These are phyloP conservation scores for Phytophthora uliginosa DNA, from an alignment of 352 stramenopile species.

Conservation along the genomic window DNA sequence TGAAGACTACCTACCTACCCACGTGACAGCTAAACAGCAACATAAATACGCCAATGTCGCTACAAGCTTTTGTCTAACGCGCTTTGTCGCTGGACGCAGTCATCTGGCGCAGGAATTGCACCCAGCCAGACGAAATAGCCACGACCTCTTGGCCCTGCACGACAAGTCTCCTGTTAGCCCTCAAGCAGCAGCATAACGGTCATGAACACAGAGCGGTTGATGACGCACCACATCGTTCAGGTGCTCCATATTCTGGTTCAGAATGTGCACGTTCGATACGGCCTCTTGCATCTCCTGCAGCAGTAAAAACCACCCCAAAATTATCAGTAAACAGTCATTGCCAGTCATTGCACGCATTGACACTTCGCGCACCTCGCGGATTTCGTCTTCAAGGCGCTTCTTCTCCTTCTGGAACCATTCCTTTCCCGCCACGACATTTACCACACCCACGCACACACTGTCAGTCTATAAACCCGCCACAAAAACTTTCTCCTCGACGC, in stretches of 20 bases:
- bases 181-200: background rate
- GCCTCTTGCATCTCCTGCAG: constrained; percentile 82
- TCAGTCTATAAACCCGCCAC: constrained; percentile 2
- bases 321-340: background rate
- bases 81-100: constrained; percentile 53
- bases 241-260: constrained; percentile 86
- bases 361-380: constrained; percentile 60
- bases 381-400: constrained; percentile 75
- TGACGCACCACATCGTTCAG: constrained; percentile 80
- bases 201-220: background rate
- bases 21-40: constrained; percentile 6
- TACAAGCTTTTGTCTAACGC: constrained; percentile 32
- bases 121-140: constrained; percentile 78
- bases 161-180: background rate
- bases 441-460: constrained; percentile 1
- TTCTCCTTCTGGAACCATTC: constrained; percentile 80
- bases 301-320: background rate
- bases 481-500: background rate
- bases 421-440: constrained; percentile 24
- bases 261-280: constrained; percentile 84
- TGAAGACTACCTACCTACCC: constrained; percentile 7
- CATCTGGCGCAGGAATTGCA: constrained; percentile 72
- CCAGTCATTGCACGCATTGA: background rate
- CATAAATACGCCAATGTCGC: constrained; percentile 25
- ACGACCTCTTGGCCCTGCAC: constrained; percentile 78